Evolutionary conservation across 129 eudicot genomes (phyloP), one percentile per base, ranked within the genome.

Genomic region (Escallonia rubra): DNA sequence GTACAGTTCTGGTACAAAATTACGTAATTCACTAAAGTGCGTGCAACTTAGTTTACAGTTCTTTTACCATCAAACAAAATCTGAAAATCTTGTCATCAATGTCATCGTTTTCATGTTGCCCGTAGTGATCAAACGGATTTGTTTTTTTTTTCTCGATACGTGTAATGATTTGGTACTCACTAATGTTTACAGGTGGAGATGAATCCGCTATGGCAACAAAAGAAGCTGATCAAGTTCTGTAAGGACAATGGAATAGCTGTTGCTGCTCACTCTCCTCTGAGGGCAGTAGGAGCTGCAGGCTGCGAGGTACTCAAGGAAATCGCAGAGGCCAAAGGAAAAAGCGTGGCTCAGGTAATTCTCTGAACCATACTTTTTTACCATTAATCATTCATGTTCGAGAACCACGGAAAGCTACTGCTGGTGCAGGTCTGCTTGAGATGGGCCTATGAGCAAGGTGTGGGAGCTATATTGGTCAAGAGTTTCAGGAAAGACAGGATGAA

Each of bases 401-500:
- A 47, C 10, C 10, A 47, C 4, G 51, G 51, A 47, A 6, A 47
- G 51, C 51, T 47, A 51, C 7, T 61, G 10, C 13, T 12, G n/a
- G 4, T 70, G 67, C 68, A 81, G 86, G 81, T 81, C 23, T 14
- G 64, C 13, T 43, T 72, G 70, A 76, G 72, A 59, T 76, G 81
- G 76, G 71, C 71, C 13, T 63, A 53, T 48, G 68, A 70, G 58
- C 71, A 68, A 57, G 71, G 75, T 16, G 59, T 68, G 48, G 34
- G 34, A 23, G 43, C 53, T 11, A 56, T 70, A 52, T 41, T 64
- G 50, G 61, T 51, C 47, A 77, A 77, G 68, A 77, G 81, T 39
- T 77, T 38, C 72, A 77, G 64, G 66, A 58, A 51, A 47, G 72
- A 57, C 38, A 71, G 82, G 64, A 52, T 77, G 81, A 42, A 42